Evolutionary conservation across 2,329 filamentous ascomycete genomes (phyloP).

Genomic region (Paracamarosporium sp.): DNA sequence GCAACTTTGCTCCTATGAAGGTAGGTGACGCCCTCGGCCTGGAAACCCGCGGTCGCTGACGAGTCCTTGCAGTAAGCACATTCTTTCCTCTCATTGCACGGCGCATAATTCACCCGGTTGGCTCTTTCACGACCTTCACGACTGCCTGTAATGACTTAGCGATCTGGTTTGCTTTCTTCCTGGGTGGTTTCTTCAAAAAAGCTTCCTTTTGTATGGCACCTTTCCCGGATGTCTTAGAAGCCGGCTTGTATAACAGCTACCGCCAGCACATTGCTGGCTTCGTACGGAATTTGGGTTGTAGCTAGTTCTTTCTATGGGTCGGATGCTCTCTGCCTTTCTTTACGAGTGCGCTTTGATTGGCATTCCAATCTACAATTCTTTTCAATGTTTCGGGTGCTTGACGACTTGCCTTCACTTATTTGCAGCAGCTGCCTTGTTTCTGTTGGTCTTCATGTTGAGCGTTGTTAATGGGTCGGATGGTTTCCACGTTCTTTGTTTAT

Average conservation of each 20-base stretch:
- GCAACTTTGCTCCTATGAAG: slow-evolving; percentile 73
- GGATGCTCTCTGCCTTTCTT: slow-evolving; percentile 43
- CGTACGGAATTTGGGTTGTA: slow-evolving; percentile 40
- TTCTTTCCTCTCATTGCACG: slow-evolving; percentile 45
- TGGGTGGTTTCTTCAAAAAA: slow-evolving; percentile 45
- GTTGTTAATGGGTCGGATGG: slow-evolving; percentile 12
- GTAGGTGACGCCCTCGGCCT: slow-evolving; percentile 44
- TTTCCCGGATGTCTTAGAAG: slow-evolving; percentile 41
- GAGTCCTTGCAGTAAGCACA: slow-evolving; percentile 43
- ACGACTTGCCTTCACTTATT: slow-evolving; percentile 37
- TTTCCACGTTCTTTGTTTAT: slow-evolving; percentile 12
- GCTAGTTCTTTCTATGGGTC: slow-evolving; percentile 39
- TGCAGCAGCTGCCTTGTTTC: slow-evolving; percentile 25
- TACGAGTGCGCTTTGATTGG: slow-evolving; percentile 45
- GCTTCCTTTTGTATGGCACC: slow-evolving; percentile 46
- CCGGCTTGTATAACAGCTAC: slow-evolving; percentile 49
- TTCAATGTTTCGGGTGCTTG: slow-evolving; percentile 30
- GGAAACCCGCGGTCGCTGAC: slow-evolving; percentile 14
- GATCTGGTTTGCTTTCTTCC: slow-evolving; percentile 45
- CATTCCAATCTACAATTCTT: slow-evolving; percentile 45
- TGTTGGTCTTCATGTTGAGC: slow-evolving; percentile 29
- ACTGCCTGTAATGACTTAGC: slow-evolving; percentile 47
- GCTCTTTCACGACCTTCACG: slow-evolving; percentile 44
- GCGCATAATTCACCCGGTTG: slow-evolving; percentile 44
- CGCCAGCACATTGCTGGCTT: slow-evolving; percentile 40